Percentiles rank a stretch among this genome's conserved stretches.
Conservation (phyloP, 2,329 filamentous ascomycete genomes). For the Fusarium verrucosum region DNA sequence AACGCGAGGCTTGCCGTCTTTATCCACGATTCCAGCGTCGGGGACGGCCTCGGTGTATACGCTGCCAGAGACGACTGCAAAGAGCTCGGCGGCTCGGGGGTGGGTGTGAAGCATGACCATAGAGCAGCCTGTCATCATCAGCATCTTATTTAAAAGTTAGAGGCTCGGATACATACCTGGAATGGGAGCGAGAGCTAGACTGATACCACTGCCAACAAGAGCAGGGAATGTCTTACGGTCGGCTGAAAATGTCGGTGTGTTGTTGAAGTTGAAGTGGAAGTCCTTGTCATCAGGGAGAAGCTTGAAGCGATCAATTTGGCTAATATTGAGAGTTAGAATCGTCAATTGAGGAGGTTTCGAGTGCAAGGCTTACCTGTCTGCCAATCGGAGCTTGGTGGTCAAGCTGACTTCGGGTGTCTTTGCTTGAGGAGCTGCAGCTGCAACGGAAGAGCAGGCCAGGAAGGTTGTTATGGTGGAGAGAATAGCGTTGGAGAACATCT, state of each 20-base stretch:
- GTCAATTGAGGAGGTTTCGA: accelerated
- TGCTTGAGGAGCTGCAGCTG: slow-evolving; percentile 40
- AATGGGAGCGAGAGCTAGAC: slow-evolving; percentile 61
- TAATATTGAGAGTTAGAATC: slow-evolving; percentile 23
- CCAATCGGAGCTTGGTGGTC: slow-evolving; percentile 51
- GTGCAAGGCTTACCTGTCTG: slow-evolving; percentile 48
- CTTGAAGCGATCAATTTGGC: slow-evolving; percentile 54
- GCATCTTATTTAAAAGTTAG: accelerated
- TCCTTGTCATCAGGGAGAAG: slow-evolving; percentile 56
- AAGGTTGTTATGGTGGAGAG: slow-evolving; percentile 42
- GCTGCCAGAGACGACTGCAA: slow-evolving; percentile 59
- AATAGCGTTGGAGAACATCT: slow-evolving; percentile 14
- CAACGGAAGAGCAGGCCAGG: slow-evolving; percentile 51
- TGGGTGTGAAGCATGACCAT: slow-evolving; percentile 66
- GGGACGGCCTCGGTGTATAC: slow-evolving; percentile 61
- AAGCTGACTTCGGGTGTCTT: slow-evolving; percentile 42
- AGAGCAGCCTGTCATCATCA: slow-evolving; percentile 53
- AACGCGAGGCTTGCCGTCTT: slow-evolving; percentile 51
- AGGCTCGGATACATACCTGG: slow-evolving; percentile 41
- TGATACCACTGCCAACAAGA: slow-evolving; percentile 60
- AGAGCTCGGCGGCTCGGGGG: slow-evolving; percentile 62
- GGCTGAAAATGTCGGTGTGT: slow-evolving; percentile 52
- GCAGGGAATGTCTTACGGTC: slow-evolving; percentile 67
- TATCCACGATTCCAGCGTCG: slow-evolving; percentile 57
- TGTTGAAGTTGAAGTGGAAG: slow-evolving; percentile 61